Base-by-base conservation (phyloP, 768 basidiomycete species). In the Dioszegia hungarica region DNA sequence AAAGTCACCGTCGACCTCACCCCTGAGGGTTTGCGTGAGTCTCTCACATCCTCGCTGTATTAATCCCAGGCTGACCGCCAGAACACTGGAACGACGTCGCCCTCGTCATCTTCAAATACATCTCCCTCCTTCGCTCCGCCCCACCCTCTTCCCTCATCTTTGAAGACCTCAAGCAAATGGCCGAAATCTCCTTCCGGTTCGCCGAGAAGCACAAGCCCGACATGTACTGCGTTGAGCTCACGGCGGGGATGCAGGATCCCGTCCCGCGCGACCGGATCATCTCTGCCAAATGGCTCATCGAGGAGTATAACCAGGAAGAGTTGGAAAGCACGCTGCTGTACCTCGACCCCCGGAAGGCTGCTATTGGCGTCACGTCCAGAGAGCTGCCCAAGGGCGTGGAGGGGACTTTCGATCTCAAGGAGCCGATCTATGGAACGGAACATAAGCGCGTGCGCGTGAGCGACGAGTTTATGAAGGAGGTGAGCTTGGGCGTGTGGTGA, bases 381-480 rank as follows among this genome's bases (percentile, higher is more conserved):
- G 83, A 81, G 39, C 82, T 84, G 59, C 86, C 82, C 28, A 79
- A 80, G 40, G 80, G 79, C 51, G 79, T 85, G 37, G 53, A 67
- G 36, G 78, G 87, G 52, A 73, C 77, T 24, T 83, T 75, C 31
- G 73, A 74, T 40, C 41, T 68, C 54, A 83, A 81, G 40, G 95
- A 98, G 77, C 85, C 86, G 39, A 91, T 90, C 84, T 99, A 99
- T 75, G 90, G 87, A 4, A 97, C 95, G 1, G 81, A 84, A 60
- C 97, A 93, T 75, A 79, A 79, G 33, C 83, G 93, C n/a, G 68
- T 75, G 19, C 67, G 65, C 51, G 68, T 78, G 28, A 49, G 60
- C 8, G 82, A 88, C 63, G 80, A 82, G 24, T 86, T 93, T 66
- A 60, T 88, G 34, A 73, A 79, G 37, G 64, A 71, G 34, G 78